phyloP scores from a whole-genome alignment of 768 basidiomycete species.

The Panaeolus papilionaceus region DNA sequence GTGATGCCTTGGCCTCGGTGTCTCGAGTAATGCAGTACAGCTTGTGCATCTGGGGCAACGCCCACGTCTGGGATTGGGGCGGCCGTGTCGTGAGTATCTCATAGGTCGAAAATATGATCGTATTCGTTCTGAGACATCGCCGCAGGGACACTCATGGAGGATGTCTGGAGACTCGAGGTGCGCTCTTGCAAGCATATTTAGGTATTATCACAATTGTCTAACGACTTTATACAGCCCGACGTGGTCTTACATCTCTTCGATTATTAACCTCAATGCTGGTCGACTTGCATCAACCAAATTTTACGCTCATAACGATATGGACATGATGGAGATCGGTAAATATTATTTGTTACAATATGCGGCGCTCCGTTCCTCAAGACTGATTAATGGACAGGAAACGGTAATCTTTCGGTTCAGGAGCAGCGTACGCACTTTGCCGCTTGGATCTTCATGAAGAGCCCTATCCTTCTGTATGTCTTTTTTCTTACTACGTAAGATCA shows the following conservation, averaged over 20 bases:
- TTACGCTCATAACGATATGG: constrained; percentile 71
- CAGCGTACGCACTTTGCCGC: constrained; percentile 62
- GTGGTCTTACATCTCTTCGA: constrained; percentile 61
- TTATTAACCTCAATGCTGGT: constrained; percentile 62
- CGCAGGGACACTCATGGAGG: constrained; percentile 3
- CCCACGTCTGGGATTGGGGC: constrained; percentile 7
- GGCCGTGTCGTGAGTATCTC: constrained; percentile 2
- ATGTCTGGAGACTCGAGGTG: constrained; percentile 10
- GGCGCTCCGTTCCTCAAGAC: neutral
- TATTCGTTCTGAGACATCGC: neutral
- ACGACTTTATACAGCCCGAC: constrained; percentile 27
- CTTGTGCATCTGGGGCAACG: constrained; percentile 8
- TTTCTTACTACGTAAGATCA: neutral
- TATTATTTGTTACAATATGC: neutral
- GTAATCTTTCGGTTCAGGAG: constrained; percentile 52
- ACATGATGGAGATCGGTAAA: constrained; percentile 50
- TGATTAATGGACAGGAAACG: constrained; percentile 44
- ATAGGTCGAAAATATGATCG: too few species aligned
- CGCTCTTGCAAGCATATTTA: neutral
- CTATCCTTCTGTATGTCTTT: constrained; percentile 50
- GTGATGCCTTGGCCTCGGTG: neutral
- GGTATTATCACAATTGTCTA: neutral
- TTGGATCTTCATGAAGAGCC: constrained; percentile 62
- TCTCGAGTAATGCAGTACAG: constrained; percentile 6
- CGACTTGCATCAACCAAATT: constrained; percentile 51